These are phyloP conservation scores for Claviceps maximensis DNA, from an alignment of 2,329 filamentous ascomycete species.

Conservation along the genomic window DNA sequence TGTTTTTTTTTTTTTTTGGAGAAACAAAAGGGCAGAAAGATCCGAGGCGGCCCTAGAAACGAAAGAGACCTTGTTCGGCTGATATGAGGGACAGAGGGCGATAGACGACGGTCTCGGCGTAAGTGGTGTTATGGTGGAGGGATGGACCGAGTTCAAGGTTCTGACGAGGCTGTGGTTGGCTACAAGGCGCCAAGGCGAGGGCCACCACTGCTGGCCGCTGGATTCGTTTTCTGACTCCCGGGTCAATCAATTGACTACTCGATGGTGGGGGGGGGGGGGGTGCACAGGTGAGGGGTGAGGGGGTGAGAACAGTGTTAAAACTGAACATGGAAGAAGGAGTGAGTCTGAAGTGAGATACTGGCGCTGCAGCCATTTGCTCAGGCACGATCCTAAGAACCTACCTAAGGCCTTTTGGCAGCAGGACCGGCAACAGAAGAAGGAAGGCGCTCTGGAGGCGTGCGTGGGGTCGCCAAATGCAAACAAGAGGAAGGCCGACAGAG, in stretches of 20 bases:
- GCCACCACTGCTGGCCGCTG: conserved; percentile 8
- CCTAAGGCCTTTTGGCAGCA: neutral
- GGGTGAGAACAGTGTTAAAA: conserved; percentile 1
- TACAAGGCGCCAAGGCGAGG: conserved; percentile 7
- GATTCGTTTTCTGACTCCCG: conserved; percentile 5
- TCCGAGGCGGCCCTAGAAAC: conserved; percentile 6
- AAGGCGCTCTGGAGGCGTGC: conserved; percentile 3
- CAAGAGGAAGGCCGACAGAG: neutral
- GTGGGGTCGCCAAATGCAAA: neutral
- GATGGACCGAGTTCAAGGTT: conserved; percentile 11
- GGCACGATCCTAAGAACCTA: neutral
- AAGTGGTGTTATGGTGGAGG: conserved; percentile 9
- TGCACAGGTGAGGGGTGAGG: conserved; percentile 1
- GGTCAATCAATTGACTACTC: conserved; percentile 5
- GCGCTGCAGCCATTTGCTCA: neutral
- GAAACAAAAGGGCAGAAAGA: conserved; percentile 7
- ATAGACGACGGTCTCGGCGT: conserved; percentile 11
- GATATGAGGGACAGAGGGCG: conserved; percentile 10
- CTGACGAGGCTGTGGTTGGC: conserved; percentile 11
- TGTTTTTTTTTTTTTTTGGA: conserved; percentile 15
- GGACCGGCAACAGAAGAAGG: conserved; percentile 1
- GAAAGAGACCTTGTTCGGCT: conserved; percentile 9
- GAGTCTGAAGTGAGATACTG: conserved; percentile 3
- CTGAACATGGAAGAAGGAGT: conserved; percentile 6
- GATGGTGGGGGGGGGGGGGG: conserved; percentile 1